Base-by-base conservation (phyloP, 2,329 filamentous ascomycete genomes). In the Aspergillus hortae region DNA sequence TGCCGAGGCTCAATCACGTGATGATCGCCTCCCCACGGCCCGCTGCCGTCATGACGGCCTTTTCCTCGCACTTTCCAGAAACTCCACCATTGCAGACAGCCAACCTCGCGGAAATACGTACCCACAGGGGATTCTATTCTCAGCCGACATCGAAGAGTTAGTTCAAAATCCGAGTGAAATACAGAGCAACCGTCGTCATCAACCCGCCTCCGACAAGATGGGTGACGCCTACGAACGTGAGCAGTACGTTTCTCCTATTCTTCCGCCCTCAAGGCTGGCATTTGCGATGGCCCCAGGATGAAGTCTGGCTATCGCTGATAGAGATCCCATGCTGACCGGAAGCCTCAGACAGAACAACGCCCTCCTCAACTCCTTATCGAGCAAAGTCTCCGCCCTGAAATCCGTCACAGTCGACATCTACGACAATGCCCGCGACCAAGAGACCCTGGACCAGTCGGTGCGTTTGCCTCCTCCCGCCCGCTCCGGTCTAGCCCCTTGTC, bases 391-490 rank as follows among this genome's bases (percentile, higher is more conserved):
- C 15, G 90, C 91, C 48, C 83, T 99, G 57, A 90, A 92, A 67
- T 89, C 89, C 72, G 90, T 99, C 46, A 99, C 94, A 40, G 85
- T 97, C 59, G 91, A 99, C 77, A 99, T 99, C 67, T 96, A 97
- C 80, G 92, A 97, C 75, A 91, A 94, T 70, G 94, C 94, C 46
- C 85, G 90, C 53, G 84, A 89, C 63, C 92, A 97, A 64, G 84
- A 88, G 60, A 83, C 95, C 57, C 89, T 99, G 61, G 90, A 99
- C 73, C 86, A 84, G 66, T 92, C 89, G 36, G 90, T 95, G 80
- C 53, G 84, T 75, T 59, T 43, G 11, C 14, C 14, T 38, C 14
- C 33, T 35, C 11, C 11, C n/a, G 11, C 10, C 35, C 35, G 6
- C 15, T n/a, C 6, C 4, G 35, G 14, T 38, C 4, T n/a, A n/a